Evolutionary conservation across 1,139 yeast species (phyloP).

Genomic region (Petasospora rhodanensis): DNA sequence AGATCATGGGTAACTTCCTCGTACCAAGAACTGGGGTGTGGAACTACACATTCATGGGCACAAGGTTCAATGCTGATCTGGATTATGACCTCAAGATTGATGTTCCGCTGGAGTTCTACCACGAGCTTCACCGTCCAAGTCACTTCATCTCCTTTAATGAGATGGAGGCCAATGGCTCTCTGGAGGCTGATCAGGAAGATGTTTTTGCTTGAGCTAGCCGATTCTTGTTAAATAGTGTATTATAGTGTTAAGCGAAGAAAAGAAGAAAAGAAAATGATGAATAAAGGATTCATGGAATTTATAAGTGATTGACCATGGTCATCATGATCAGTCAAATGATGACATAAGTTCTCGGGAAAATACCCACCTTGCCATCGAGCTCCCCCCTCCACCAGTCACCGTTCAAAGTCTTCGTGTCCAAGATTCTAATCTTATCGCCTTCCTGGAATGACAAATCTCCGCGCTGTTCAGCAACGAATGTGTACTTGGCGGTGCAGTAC

Average conservation of each 20-base stretch:
- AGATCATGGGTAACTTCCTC: constrained; percentile 74
- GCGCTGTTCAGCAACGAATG: constrained; percentile 30
- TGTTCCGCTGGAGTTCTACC: constrained; percentile 76
- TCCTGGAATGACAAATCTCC: constrained; percentile 47
- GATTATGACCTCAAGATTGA: constrained; percentile 69
- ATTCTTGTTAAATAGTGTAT: not conserved
- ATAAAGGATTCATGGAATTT: too few species aligned
- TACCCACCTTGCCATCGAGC: constrained; percentile 40
- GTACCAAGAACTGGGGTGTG: constrained; percentile 85
- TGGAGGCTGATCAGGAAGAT: constrained; percentile 73
- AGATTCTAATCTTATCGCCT: constrained; percentile 46
- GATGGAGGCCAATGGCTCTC: constrained; percentile 45
- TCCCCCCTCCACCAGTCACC: constrained; percentile 64
- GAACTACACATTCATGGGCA: constrained; percentile 90
- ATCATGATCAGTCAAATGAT: too few species aligned
- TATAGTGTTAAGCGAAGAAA: too few species aligned
- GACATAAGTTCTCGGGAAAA: constrained; percentile 58
- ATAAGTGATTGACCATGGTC: too few species aligned
- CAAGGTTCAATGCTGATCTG: constrained; percentile 65
- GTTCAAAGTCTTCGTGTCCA: constrained; percentile 33
- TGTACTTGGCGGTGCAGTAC: constrained; percentile 33
- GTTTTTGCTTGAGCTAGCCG: constrained; percentile 42
- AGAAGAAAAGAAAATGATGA: too few species aligned
- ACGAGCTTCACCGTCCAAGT: constrained; percentile 81
- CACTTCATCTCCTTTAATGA: constrained; percentile 78